Base-by-base conservation (phyloP, 306 rosid species). In the Potentilla sterilis region DNA sequence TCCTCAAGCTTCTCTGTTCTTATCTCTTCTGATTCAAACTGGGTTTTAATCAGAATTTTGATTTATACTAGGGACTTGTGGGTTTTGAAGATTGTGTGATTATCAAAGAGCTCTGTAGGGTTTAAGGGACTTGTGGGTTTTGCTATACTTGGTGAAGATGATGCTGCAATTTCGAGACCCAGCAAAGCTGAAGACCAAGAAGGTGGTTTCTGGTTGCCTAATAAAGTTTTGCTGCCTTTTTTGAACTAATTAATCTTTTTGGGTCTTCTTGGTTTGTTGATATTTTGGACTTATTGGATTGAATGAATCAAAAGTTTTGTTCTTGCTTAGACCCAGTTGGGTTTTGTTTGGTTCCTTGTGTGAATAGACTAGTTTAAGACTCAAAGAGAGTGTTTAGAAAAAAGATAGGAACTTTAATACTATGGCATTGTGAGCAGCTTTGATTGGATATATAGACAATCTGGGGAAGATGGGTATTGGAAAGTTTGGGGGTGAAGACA, bases 171-270 rank as follows among this genome's bases (percentile, higher is more conserved):
- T 77, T 80, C 80, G 21, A 63, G 83, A 80, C 75, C 92, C 89
- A n/a, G 84, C 90, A 14, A 88, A 90, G 80, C 85, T 88, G 48
- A 92, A 77, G 83, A 92, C 97, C 24, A 92, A 83, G 76, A 81
- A 83, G 97, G 96, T 90, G 79, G 18, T 7, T 49, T 54, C 19
- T 48, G 15, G 66, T 32, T 16, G 8, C 55, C 70, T 52, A 21
- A 43, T 73, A 18, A 1, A 21, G 28, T 12, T 37, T 15, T 4
- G 5, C 40, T n/a, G 9, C 1, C 44, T 32, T 28, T 79, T 72
- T 37, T 72, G 32, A 47, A 7, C 7, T 78, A 3, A 5, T 72
- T 49, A 7, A 42, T 49, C 49, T 57, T 68, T 0, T 44, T 54
- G 66, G 52, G 32, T 40, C 58, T 42, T 41, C 12, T 43, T 55